Percentiles rank a stretch among this genome's conserved stretches.
Conservation (phyloP, 352 stramenopile genomes). For the Pythium sukuiense region DNA sequence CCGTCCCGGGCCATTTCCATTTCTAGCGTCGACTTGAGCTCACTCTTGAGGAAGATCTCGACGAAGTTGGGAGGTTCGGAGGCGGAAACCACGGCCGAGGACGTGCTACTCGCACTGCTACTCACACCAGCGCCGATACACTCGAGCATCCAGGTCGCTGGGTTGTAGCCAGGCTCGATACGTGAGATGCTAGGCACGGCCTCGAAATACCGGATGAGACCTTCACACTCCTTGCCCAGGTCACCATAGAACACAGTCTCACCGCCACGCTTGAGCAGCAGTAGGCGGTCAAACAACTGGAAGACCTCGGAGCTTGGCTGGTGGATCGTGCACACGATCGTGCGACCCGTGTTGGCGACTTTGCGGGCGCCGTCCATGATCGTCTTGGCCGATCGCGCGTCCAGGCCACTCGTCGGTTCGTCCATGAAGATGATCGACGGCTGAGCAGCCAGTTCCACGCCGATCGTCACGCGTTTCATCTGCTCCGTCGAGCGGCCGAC, state of each 20-base stretch:
- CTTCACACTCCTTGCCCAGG: slow-evolving; percentile 24
- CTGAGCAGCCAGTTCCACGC: slow-evolving; percentile 84
- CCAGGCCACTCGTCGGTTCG: slow-evolving; percentile 25
- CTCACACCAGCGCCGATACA: slow-evolving; percentile 47
- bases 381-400: slow-evolving; percentile 22
- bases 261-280: slow-evolving; percentile 9
- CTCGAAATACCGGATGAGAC: slow-evolving; percentile 49
- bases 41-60: slow-evolving; percentile 8
- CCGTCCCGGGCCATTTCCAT: slow-evolving; percentile 5
- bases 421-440: slow-evolving; percentile 34
- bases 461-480: slow-evolving; percentile 60
- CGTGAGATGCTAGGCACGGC: slow-evolving; percentile 34
- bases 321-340: slow-evolving; percentile 60
- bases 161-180: slow-evolving; percentile 41
- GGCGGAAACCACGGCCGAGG: background rate
- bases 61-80: slow-evolving; percentile 20
- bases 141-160: slow-evolving; percentile 28
- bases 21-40: slow-evolving; percentile 9
- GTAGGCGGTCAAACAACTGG: slow-evolving; percentile 18
- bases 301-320: slow-evolving; percentile 27
- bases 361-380: slow-evolving; percentile 74
- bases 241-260: slow-evolving; percentile 22
- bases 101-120: background rate
- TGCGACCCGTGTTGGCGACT: slow-evolving; percentile 65
- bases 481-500: slow-evolving; percentile 34